Base-by-base conservation (phyloP, 106 monocot genomes). In the Dendrobium officinale region DNA sequence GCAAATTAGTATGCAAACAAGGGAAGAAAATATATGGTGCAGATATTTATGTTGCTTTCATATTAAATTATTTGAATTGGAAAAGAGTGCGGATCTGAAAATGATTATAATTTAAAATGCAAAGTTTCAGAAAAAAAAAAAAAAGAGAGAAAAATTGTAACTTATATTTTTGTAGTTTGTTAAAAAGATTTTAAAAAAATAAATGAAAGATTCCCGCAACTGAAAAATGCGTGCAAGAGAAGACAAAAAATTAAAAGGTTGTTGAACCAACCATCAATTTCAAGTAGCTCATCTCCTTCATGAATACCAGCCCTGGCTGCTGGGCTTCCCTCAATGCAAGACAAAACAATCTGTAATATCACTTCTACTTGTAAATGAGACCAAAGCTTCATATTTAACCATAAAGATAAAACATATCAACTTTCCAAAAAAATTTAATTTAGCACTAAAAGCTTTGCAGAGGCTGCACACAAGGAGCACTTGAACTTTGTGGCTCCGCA, bases 251-350 rank as follows among this genome's bases (percentile, higher is more conserved):
- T 26, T 18, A 66, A 1, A 66, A 24, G 26, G 64, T 47, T 72
- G 33, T 45, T 55, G 18, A 73, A 77, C 84, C 83, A 75, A 94
- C 97, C 97, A 89, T 97, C 87, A 76, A 97, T 97, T 79, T 97
- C 94, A 83, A 97, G 64, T 31, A 97, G 81, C 72, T 97, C 89
- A 82, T 97, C 97, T 77, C 97, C 94, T 87, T 90, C 94, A 72
- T 82, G 92, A 77, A 97, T 88, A 55, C 94, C 94, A 76, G 97
- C 94, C 85, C 97, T 88, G 27, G 79, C 89, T 82, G 97, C 97
- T 49, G 97, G 97, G 77, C 97, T 94, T 76, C 97, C 97, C 47
- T 97, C 90, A 48, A 97, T 72, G 85, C 97, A 97, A 77, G 94
- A 94, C 82, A 92, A 81, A 68, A 97, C 97, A 79, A 94, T 88